Percentiles rank a stretch among this genome's conserved stretches.
These are phyloP conservation scores for Solanum sitiens DNA, from an alignment of 257 asterid genomes.

Conservation along the genomic window DNA sequence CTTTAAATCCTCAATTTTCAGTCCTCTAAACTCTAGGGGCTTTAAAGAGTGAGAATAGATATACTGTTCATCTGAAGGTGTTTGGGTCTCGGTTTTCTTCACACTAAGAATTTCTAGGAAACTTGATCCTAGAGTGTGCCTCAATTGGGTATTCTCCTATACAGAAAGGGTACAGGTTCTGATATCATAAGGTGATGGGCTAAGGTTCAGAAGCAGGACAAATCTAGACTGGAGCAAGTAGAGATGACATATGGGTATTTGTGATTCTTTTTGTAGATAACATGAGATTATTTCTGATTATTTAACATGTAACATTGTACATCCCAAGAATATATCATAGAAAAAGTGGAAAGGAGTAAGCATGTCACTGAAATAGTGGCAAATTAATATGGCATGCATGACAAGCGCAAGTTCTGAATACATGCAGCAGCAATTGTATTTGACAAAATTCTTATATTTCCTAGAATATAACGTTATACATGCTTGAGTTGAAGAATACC, in stretches of 20 bases:
- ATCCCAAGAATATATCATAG: neutral
- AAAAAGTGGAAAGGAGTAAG: neutral
- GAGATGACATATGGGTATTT: neutral
- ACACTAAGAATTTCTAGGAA: neutral
- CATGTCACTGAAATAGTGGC: neutral
- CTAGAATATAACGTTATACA: neutral
- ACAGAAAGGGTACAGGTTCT: neutral
- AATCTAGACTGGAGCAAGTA: neutral
- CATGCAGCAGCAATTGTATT: neutral
- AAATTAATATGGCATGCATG: neutral
- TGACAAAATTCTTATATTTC: neutral
- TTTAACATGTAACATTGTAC: neutral
- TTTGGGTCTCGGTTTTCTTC: neutral
- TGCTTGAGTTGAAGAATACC: neutral
- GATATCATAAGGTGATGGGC: neutral
- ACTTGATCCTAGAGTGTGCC: neutral
- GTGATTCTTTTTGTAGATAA: neutral
- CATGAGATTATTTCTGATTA: neutral
- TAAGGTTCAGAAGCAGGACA: neutral
- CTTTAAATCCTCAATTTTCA: neutral
- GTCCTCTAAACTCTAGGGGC: neutral
- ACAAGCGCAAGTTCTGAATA: neutral
- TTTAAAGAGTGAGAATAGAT: neutral
- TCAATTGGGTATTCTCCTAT: neutral
- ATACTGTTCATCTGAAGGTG: neutral